These are phyloP conservation scores for Hymenoscyphus occultus DNA, from an alignment of 2,329 filamentous ascomycete species.

Conservation along the genomic window DNA sequence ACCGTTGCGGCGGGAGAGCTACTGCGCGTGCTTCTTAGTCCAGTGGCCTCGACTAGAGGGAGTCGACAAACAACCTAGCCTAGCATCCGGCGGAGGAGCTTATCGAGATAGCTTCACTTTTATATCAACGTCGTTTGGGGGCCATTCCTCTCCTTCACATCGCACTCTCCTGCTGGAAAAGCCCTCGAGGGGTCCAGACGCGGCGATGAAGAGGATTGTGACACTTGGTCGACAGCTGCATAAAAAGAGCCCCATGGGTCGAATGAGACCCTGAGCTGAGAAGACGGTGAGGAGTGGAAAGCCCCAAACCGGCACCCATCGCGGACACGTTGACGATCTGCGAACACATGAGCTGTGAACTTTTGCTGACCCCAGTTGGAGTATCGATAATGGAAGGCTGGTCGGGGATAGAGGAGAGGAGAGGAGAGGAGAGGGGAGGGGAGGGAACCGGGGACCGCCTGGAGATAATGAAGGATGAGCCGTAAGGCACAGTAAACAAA, in stretches of 20 bases:
- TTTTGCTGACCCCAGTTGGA: neutral
- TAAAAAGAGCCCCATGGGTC: conserved; percentile 7
- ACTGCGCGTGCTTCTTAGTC: conserved; percentile 21
- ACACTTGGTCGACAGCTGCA: conserved; percentile 1
- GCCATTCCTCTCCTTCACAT: neutral
- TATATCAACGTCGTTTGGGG: conserved; percentile 16
- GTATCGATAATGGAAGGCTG: conserved; percentile 5
- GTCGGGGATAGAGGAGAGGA: conserved; percentile 15
- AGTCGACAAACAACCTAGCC: conserved; percentile 1
- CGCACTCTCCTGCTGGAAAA: neutral
- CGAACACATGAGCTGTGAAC: conserved; percentile 7
- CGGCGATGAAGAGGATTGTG: conserved; percentile 4
- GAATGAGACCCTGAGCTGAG: conserved; percentile 2
- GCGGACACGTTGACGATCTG: conserved; percentile 2
- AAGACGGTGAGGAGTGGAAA: conserved; percentile 4
- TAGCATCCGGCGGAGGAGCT: neutral
- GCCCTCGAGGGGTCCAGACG: neutral
- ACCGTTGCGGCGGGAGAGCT: conserved; percentile 28
- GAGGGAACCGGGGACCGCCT: neutral
- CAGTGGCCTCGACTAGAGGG: conserved; percentile 11
- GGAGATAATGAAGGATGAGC: conserved; percentile 8
- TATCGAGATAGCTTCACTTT: conserved; percentile 10
- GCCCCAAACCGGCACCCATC: conserved; percentile 2
- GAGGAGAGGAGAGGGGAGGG: neutral
- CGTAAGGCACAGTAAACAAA: conserved; percentile 3